These are phyloP conservation scores for Nicotiana otophora DNA, from an alignment of 257 asterid genomes.

Conservation along the genomic window DNA sequence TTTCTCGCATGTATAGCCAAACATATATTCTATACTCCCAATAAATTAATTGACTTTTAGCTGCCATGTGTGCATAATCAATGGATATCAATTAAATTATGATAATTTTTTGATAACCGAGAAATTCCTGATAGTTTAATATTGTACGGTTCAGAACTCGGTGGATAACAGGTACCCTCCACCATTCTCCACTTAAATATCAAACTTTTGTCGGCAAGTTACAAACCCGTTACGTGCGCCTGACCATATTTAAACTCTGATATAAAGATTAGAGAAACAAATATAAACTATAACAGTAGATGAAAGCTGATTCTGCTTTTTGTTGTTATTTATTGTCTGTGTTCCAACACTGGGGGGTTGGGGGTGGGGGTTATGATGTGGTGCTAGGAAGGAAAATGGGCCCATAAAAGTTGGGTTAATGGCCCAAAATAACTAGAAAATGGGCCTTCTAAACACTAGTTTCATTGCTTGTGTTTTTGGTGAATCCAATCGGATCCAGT, in stretches of 20 bases:
- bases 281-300: not conserved
- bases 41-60: no score
- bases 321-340: not conserved
- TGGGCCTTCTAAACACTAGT: not conserved
- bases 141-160: no score
- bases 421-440: not conserved
- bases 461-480: constrained; percentile 4
- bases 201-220: no score
- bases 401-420: not conserved
- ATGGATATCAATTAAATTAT: no score
- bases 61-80: no score
- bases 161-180: no score
- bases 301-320: not conserved
- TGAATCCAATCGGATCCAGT: constrained; percentile 7
- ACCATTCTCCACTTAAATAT: no score
- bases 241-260: no score
- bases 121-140: no score
- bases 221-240: no score
- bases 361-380: not conserved
- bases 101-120: no score
- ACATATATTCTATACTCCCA: not conserved
- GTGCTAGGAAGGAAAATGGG: not conserved
- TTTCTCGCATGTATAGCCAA: not conserved
- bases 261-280: not conserved
- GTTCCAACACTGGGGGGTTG: not conserved